Evolutionary conservation across 805 yeast species (phyloP), one percentile per base, ranked within the genome.

Genomic region (Pichia ethanolica): DNA sequence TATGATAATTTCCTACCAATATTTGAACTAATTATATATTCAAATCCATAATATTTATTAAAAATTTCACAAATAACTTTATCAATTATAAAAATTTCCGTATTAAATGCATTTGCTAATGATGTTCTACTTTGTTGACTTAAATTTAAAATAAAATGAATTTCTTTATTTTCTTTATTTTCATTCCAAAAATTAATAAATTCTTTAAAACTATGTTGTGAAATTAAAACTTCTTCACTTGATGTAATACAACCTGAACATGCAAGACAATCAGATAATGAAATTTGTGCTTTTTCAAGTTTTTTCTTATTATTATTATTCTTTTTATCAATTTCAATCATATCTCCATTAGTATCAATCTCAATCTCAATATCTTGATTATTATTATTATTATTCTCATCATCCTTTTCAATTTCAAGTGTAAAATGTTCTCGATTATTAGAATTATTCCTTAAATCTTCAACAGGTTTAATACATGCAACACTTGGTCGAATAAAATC

Each of bases 211-310:
- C 95, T 86, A 64, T 93, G 99, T 56, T 88, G 83, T 2, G 96
- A 88, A 39, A 93, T 85, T 42, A 93, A 70, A 7, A 93, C 89
- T 54, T 91, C 96, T 63, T 93, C 99, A n/a, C 97, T 95, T 5
- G 96, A 86, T 0, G 99, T 93, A 48, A 93, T 89, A 65, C 99
- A 93, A 0, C 99, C 99, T 8, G 95, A 82, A 62, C 99, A 93
- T 0, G 99, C 99, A 47, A 93, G 71, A 67, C 99, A 93, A 70
- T 93, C 99, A 20, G 89, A 83, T 45, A 93, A 69, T 1, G 93
- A 85, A 43, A 93, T 91, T 55, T 86, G 91, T 0, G 97, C 98
- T 46, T 89, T 82, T 30, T 83, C 75, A 7, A 89, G 70, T 20
- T 71, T 69, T 35, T 74, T 72, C 4, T 72, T 61, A 6, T 70